phyloP scores from a whole-genome alignment of 1,284 basidiomycete species.

The Megacollybia platyphylla region DNA sequence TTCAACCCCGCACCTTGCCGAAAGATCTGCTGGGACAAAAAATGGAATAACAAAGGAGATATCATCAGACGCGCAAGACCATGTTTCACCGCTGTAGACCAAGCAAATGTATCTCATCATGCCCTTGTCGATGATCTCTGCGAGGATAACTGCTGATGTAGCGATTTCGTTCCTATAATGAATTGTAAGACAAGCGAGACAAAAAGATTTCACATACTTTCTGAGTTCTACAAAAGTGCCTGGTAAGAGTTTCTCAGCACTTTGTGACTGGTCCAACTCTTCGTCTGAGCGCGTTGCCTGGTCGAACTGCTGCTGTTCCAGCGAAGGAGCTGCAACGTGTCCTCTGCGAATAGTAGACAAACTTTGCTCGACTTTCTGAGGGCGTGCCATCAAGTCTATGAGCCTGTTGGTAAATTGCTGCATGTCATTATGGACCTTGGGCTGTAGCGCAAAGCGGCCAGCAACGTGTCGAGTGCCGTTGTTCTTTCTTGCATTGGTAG shows the following conservation, averaged over 20 bases:
- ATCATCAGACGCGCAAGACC: constrained; percentile 31
- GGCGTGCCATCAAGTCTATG: too few species aligned
- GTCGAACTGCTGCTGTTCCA: not conserved
- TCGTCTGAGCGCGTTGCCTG: not conserved
- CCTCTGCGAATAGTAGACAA: too few species aligned
- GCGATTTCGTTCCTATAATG: constrained; percentile 27
- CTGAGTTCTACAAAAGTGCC: constrained; percentile 53
- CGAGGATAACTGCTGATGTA: constrained; percentile 36
- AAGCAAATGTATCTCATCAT: constrained; percentile 26
- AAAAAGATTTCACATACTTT: constrained; percentile 24
- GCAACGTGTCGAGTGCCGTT: too few species aligned
- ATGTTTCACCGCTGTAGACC: constrained; percentile 35
- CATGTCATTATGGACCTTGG: too few species aligned
- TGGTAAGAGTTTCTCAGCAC: constrained; percentile 9
- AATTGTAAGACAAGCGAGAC: not conserved
- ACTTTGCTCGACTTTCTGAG: too few species aligned
- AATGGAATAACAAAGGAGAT: constrained; percentile 45
- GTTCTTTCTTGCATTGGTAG: too few species aligned
- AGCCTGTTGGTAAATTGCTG: too few species aligned
- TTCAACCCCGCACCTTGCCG: constrained; percentile 30
- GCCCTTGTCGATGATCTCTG: constrained; percentile 19
- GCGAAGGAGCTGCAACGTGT: not conserved
- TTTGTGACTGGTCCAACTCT: not conserved
- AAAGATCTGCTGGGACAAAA: constrained; percentile 33
- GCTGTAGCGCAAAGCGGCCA: too few species aligned